Evolutionary conservation across 805 yeast genomes (phyloP), one percentile per base, ranked within the genome.

Genomic region (Spathaspora passalidarum): DNA sequence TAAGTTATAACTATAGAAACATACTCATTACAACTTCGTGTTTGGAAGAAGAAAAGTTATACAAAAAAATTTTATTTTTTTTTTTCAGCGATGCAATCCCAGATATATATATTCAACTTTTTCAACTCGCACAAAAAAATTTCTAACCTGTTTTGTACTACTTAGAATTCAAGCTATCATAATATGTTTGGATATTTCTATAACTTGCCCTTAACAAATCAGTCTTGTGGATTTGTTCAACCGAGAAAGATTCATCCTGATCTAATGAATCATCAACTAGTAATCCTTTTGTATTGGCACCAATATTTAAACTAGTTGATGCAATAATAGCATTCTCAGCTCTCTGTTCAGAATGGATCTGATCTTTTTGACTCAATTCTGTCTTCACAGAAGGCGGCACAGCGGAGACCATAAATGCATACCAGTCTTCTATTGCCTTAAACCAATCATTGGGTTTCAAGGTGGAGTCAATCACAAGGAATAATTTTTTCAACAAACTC

Each of bases 311-410:
- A 19, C 44, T 43, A 13, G 32, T 22, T 16, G 43, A 38, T 10
- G 11, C 17, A 29, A 26, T 43, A 10, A 38, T 36, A 11, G 35
- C 32, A 23, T 43, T 42, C 19, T 38, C 69, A 3, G 62, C 61
- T 40, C 63, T 52, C 44, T 66, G 70, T 43, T 65, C 67, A 3
- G 61, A 56, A n/a, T 56, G 55, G 14, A 67, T 58, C 47, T 66
- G 72, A 42, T 67, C 73, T 41, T 62, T 66, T 35, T 68, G 69
- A 35, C 71, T 62, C 19, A 69, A 46, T 22, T 58, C 62, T 11
- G 44, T 43, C 38, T 56, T 60, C n/a, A 52, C 57, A 20, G 53
- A 56, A 2, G 52, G 47, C 2, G 75, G 75, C 13, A 67, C 51
- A 1, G 66, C 56, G 29, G 48, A 43, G 2, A 36, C 16, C 19